Conservation (phyloP, 2,329 filamentous ascomycete species). For the Venturiaceae sp. region DNA sequence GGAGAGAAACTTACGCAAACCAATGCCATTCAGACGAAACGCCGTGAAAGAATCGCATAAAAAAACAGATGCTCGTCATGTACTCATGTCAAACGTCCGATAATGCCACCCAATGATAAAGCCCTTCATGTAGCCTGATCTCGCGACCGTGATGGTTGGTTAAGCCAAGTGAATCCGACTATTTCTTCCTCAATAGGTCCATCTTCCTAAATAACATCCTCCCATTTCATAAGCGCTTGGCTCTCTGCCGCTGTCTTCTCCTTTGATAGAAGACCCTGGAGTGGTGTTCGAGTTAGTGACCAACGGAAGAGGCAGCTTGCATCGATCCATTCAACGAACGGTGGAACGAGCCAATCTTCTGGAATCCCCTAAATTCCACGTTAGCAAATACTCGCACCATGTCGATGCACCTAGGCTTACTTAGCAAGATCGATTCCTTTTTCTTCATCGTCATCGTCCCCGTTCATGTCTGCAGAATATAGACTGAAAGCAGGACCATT, state of each 20-base stretch:
- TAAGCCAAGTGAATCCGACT: too few relatives aligned
- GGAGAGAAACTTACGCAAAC: not conserved
- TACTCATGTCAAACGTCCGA: not conserved
- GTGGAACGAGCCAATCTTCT: slow-evolving; percentile 7
- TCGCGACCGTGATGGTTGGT: too few relatives aligned
- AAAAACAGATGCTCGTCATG: not conserved
- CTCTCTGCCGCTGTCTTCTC: too few relatives aligned
- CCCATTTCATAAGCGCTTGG: too few relatives aligned
- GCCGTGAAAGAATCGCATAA: not conserved
- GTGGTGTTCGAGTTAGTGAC: not conserved
- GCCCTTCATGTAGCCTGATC: not conserved
- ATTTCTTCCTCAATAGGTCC: too few relatives aligned
- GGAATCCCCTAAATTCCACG: not conserved
- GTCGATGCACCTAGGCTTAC: not conserved
- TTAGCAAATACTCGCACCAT: not conserved
- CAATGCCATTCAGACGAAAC: too few relatives aligned
- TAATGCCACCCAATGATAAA: not conserved
- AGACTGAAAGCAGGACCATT: not conserved
- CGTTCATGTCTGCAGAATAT: not conserved
- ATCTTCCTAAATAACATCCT: too few relatives aligned
- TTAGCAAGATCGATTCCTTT: slow-evolving; percentile 5
- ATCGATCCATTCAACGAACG: slow-evolving; percentile 3
- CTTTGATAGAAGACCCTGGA: too few relatives aligned
- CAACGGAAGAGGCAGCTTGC: slow-evolving; percentile 1
- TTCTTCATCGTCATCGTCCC: slow-evolving; percentile 5